Conservation (phyloP, 1,284 basidiomycete species). For the Meripilus lineatus region DNA sequence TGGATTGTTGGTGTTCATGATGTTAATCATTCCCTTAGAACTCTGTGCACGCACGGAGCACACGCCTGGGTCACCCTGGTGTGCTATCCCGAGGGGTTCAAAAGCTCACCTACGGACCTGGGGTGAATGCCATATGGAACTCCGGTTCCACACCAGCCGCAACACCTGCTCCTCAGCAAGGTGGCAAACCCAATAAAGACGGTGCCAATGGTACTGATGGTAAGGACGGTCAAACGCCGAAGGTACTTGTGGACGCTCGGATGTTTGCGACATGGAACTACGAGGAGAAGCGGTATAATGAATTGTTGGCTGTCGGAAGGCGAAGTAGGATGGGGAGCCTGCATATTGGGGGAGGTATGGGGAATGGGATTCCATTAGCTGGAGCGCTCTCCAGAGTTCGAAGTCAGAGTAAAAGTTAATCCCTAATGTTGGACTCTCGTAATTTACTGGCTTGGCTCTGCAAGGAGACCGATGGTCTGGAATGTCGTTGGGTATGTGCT, state of each 20-base stretch:
- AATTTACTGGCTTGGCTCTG: too few relatives aligned
- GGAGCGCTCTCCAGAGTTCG: too few relatives aligned
- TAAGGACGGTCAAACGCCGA: slow-evolving; percentile 28
- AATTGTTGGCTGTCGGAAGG: slow-evolving; percentile 35
- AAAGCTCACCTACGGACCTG: slow-evolving; percentile 56
- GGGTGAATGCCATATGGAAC: slow-evolving; percentile 67
- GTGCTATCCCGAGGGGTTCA: slow-evolving; percentile 51
- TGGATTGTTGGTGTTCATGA: too few relatives aligned
- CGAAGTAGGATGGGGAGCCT: slow-evolving; percentile 23
- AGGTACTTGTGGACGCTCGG: slow-evolving; percentile 59
- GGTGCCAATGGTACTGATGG: slow-evolving; percentile 24
- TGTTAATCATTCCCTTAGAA: slow-evolving; percentile 38
- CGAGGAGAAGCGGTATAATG: slow-evolving; percentile 57
- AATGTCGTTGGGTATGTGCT: too few relatives aligned
- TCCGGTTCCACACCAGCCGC: slow-evolving; percentile 24
- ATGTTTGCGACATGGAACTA: slow-evolving; percentile 74
- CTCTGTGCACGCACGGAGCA: slow-evolving; percentile 52
- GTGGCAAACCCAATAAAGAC: slow-evolving; percentile 28
- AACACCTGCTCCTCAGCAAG: slow-evolving; percentile 24
- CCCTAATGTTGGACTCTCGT: too few relatives aligned
- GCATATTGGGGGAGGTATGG: too few relatives aligned
- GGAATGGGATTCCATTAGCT: too few relatives aligned
- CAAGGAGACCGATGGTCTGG: too few relatives aligned
- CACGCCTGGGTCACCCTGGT: slow-evolving; percentile 60
- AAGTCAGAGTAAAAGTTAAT: too few relatives aligned